Conservation (phyloP, 129 eudicot species). For the Helichrysum umbraculigerum region DNA sequence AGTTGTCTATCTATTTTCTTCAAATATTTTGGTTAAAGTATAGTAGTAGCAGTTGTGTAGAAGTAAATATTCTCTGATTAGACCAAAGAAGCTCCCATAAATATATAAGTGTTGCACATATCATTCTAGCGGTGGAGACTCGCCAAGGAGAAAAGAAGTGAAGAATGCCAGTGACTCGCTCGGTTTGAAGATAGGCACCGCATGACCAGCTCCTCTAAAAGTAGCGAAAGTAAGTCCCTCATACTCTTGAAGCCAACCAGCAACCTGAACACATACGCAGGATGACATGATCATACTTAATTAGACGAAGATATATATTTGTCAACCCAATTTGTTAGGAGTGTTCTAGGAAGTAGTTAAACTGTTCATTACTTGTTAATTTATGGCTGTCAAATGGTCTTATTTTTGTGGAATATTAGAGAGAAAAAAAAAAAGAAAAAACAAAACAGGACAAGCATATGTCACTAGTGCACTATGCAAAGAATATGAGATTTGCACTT, state of each 20-base stretch:
- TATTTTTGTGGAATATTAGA: no score
- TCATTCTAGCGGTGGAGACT: conserved; percentile 51
- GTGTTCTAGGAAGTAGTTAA: no score
- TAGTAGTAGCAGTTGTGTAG: background rate
- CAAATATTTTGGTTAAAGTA: background rate
- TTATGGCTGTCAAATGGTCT: no score
- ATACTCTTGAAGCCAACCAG: conserved; percentile 88
- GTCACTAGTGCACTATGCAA: no score
- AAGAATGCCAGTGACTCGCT: conserved; percentile 84
- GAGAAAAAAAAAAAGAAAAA: no score
- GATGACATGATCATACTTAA: background rate
- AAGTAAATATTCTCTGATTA: no score
- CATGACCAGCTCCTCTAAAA: conserved; percentile 96
- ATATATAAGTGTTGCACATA: background rate
- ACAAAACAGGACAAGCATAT: no score
- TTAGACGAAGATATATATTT: background rate
- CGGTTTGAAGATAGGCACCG: conserved; percentile 77
- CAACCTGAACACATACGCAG: conserved; percentile 45
- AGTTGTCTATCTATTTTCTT: no score
- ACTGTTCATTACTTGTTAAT: no score
- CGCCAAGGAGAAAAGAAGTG: conserved; percentile 58
- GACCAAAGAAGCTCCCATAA: background rate
- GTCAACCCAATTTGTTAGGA: no score
- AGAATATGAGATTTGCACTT: no score
- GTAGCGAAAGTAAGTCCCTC: conserved; percentile 84